Percentiles rank a stretch among this genome's conserved stretches.
phyloP scores from a whole-genome alignment of 148 eudicot genomes.

The Vaccinium macrocarpon region DNA sequence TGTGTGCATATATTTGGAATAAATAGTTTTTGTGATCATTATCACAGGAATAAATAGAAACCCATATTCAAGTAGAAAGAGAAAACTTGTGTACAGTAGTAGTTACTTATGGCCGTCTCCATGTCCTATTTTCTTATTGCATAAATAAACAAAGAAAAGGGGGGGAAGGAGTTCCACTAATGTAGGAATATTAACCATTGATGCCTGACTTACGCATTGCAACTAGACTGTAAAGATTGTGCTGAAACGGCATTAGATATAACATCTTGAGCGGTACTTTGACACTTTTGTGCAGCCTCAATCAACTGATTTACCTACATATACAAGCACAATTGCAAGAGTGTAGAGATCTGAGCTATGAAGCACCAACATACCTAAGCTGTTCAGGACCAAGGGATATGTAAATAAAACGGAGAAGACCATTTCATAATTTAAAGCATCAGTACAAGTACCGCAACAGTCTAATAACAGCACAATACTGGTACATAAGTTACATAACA shows the following conservation, averaged over 20 bases:
- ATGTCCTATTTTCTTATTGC: conserved; percentile 7
- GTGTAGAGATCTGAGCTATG: background rate
- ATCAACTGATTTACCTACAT: conserved; percentile 38
- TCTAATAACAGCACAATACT: background rate
- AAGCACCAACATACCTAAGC: background rate
- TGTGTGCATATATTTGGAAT: background rate
- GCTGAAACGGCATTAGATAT: conserved; percentile 19
- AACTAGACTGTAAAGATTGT: conserved; percentile 24
- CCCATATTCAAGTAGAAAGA: background rate
- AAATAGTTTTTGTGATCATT: background rate
- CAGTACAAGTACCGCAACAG: background rate
- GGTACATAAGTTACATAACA: background rate
- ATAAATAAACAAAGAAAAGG: background rate
- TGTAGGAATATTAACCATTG: background rate
- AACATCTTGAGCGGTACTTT: conserved; percentile 13
- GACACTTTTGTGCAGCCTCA: conserved; percentile 28
- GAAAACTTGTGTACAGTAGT: background rate
- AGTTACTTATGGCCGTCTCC: background rate
- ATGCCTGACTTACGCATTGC: conserved; percentile 33
- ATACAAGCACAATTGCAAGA: background rate
- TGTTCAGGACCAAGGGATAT: background rate
- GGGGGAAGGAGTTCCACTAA: background rate
- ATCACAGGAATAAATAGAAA: background rate
- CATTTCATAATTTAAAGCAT: background rate
- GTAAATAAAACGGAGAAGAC: background rate